Evolutionary conservation across 2,329 filamentous ascomycete genomes (phyloP).

Genomic region (Xylariaceae sp.): DNA sequence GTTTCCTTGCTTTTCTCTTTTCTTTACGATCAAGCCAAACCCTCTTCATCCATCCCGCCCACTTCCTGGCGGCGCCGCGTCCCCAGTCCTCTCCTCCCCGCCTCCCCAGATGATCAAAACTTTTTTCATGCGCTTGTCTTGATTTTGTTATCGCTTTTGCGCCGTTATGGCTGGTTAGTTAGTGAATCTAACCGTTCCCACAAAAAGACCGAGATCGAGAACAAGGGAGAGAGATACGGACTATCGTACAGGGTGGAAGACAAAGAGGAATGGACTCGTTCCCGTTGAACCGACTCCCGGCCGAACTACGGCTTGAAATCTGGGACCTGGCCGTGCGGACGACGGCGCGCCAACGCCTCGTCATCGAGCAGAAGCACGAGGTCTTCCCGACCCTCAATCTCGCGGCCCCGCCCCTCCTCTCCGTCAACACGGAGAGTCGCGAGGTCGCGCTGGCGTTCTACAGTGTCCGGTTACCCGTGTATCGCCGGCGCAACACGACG

Average conservation of each 20-base stretch:
- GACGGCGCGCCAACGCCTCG: conserved; percentile 10
- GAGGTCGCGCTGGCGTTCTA: conserved; percentile 10
- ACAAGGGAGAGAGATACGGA: too few species aligned
- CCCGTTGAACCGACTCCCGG: conserved; percentile 8
- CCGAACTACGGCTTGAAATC: conserved; percentile 18
- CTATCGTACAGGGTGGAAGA: background rate
- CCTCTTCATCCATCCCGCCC: too few species aligned
- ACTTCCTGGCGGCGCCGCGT: too few species aligned
- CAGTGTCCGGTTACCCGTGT: conserved; percentile 11
- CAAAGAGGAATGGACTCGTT: background rate
- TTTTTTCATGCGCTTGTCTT: too few species aligned
- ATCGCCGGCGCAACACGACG: conserved; percentile 2
- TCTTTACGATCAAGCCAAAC: background rate
- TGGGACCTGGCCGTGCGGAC: conserved; percentile 12
- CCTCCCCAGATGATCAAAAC: too few species aligned
- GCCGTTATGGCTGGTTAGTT: too few species aligned
- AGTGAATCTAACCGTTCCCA: too few species aligned
- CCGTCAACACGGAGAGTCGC: conserved; percentile 16
- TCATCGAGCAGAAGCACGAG: conserved; percentile 14
- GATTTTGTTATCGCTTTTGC: too few species aligned
- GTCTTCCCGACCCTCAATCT: conserved; percentile 15
- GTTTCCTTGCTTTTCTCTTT: background rate
- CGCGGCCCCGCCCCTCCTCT: conserved; percentile 11
- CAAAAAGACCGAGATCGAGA: too few species aligned
- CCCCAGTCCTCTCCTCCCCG: too few species aligned